Evolutionary conservation across 2,329 filamentous ascomycete species (phyloP), one percentile per base, ranked within the genome.

Genomic region (Clonostachys byssicola): DNA sequence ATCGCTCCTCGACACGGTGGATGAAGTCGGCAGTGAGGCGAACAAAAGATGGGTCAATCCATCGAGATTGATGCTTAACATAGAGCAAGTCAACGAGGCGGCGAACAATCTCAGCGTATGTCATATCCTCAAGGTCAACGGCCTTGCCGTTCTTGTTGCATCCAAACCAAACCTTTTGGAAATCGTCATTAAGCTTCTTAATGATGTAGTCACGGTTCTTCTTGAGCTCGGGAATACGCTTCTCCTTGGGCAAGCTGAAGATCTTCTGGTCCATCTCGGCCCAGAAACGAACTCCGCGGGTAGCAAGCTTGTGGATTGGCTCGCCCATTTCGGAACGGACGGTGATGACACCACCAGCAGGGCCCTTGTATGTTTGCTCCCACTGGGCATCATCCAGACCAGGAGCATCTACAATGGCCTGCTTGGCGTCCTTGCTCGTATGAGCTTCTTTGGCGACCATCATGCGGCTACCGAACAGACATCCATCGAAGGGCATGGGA

Each of bases 231-330:
- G 87, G 79, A 18, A 96, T 76, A 40, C 91, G 86, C 77, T 96
- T 96, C 62, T 92, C 90, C 75, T 95, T 96, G 69, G 96, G 92
- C 43, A 99, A 75, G 62, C 84, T 88, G 76, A 99, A 99, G 60
- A 99, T 97, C 72, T 95, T 96, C 68, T 95, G 83, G 62, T 99
- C 94, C 91, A 99, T 96, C 72, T 99, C 95, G 44, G 91, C 86
- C 94, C 94, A 99, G 77, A 99, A 96, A 47, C 83, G 77, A 43
- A 99, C 92, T 80, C 94, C 94, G 49, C 95, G 88, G 43, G 94
- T 99, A 14, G 94, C 95, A 50, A 99, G 82, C 75, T 99, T 99
- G 77, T 99, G 94, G 52, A 99, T 99, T 6, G 94, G 95, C 76
- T 99, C 94, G 42, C 94, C 95, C 95, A 99, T 99, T 72, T 99